Conservation (phyloP, 1,284 basidiomycete species). For the Calocybe gambosa region DNA sequence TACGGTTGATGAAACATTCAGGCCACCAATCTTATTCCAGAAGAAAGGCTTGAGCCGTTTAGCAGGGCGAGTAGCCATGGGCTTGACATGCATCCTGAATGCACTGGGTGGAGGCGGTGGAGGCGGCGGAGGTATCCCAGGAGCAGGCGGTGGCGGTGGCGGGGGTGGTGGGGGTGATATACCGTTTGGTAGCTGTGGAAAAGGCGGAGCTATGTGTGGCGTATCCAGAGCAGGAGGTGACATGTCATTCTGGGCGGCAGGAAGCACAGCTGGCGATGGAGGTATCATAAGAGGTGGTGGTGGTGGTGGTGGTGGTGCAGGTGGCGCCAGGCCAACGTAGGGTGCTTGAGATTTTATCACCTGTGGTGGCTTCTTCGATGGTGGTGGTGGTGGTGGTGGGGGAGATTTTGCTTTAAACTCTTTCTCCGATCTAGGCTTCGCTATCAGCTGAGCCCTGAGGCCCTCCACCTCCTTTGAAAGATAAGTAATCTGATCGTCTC, state of each 20-base stretch:
- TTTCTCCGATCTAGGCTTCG: slow-evolving; percentile 58
- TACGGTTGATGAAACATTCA: slow-evolving; percentile 48
- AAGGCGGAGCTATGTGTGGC: slow-evolving; percentile 18
- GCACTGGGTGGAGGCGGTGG: slow-evolving; percentile 34
- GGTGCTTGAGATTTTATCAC: slow-evolving; percentile 2
- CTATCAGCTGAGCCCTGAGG: slow-evolving; percentile 45
- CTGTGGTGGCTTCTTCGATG: slow-evolving; percentile 32
- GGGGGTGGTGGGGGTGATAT: slow-evolving; percentile 25
- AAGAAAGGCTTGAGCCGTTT: slow-evolving; percentile 83
- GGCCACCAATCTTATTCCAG: slow-evolving; percentile 73
- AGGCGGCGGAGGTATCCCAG: slow-evolving; percentile 30
- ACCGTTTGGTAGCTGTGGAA: slow-evolving; percentile 17
- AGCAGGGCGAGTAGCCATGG: slow-evolving; percentile 32
- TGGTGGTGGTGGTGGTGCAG: slow-evolving; percentile 14
- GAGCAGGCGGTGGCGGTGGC: slow-evolving; percentile 20
- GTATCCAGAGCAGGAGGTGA: slow-evolving; percentile 19
- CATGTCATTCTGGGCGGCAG: slow-evolving; percentile 14
- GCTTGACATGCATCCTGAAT: slow-evolving; percentile 26
- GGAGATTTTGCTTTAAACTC: slow-evolving; percentile 65
- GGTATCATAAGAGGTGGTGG: slow-evolving; percentile 23
- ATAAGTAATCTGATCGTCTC: slow-evolving; percentile 60
- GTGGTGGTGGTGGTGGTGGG: slow-evolving; percentile 55
- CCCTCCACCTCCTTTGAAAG: slow-evolving; percentile 49
- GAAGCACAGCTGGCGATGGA: slow-evolving; percentile 9
- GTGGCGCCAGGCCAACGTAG: neutral